phyloP scores from a whole-genome alignment of 768 basidiomycete species.

The Boletus rubroflammeus region DNA sequence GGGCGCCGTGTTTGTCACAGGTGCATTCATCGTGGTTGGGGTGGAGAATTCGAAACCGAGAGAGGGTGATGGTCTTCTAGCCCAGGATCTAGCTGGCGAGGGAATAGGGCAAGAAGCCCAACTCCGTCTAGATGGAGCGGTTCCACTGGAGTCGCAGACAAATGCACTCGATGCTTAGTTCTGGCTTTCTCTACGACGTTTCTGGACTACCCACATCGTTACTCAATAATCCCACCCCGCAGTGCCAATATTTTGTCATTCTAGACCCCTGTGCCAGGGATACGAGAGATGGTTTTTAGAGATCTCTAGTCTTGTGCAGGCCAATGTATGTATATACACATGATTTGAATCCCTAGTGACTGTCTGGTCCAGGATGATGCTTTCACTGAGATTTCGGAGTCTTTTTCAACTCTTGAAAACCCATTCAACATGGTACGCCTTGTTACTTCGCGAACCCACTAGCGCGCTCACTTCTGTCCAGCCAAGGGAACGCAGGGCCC shows the following conservation, averaged over 20 bases:
- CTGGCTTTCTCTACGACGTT: not conserved
- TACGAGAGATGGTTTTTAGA: not conserved
- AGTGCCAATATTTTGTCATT: not conserved
- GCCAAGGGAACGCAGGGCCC: constrained; percentile 38
- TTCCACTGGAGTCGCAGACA: constrained; percentile 6
- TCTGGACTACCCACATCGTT: not conserved
- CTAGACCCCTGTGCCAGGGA: not conserved
- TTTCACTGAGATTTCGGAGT: not conserved
- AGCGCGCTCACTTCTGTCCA: constrained; percentile 18
- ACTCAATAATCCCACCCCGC: not conserved
- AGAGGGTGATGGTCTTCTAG: constrained; percentile 23
- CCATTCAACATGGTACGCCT: constrained; percentile 20
- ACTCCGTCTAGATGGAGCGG: constrained; percentile 6
- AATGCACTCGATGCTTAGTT: not conserved
- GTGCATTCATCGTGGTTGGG: constrained; percentile 75
- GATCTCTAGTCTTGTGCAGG: not conserved
- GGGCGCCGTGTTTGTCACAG: constrained; percentile 74
- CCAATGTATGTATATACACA: not conserved
- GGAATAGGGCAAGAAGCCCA: not conserved
- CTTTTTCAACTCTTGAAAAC: not conserved
- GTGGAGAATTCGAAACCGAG: constrained; percentile 46
- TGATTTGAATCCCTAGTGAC: not conserved
- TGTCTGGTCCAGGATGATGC: not conserved
- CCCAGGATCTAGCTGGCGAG: constrained; percentile 3
- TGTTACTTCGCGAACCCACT: not conserved